phyloP scores from a whole-genome alignment of 306 rosid genomes.

The Prunus davidiana region DNA sequence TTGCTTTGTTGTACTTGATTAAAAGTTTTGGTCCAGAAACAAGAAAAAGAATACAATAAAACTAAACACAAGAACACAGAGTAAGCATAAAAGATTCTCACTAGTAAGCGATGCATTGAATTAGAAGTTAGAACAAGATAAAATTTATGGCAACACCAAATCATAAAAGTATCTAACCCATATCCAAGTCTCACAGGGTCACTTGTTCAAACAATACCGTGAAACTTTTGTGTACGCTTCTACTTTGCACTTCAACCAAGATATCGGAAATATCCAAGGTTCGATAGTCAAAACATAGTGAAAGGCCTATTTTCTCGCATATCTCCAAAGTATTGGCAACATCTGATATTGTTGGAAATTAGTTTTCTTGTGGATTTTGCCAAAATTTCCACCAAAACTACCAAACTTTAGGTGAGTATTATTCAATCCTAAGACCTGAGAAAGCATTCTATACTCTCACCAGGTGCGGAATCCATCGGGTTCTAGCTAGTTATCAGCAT shows the following conservation, averaged over 20 bases:
- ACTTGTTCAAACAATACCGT: not conserved
- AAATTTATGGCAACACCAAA: not conserved
- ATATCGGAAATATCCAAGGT: not conserved
- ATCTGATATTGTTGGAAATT: too few species aligned
- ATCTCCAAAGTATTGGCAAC: too few species aligned
- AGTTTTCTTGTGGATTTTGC: too few species aligned
- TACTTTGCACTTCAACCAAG: not conserved
- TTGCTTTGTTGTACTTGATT: not conserved
- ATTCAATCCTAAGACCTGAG: too few species aligned
- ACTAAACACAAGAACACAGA: not conserved
- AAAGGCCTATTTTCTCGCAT: not conserved
- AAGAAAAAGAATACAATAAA: not conserved
- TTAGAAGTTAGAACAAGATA: not conserved
- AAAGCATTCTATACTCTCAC: too few species aligned
- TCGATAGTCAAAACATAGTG: not conserved
- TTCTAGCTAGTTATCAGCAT: too few species aligned
- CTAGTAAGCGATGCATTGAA: not conserved
- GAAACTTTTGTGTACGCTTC: not conserved
- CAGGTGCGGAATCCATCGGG: too few species aligned
- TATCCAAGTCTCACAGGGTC: not conserved
- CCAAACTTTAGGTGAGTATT: too few species aligned
- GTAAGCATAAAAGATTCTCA: not conserved
- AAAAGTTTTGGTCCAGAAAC: not conserved
- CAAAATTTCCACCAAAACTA: too few species aligned
- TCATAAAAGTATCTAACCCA: not conserved